phyloP scores from a whole-genome alignment of 306 rosid species.

The Heteromeles arbutifolia region DNA sequence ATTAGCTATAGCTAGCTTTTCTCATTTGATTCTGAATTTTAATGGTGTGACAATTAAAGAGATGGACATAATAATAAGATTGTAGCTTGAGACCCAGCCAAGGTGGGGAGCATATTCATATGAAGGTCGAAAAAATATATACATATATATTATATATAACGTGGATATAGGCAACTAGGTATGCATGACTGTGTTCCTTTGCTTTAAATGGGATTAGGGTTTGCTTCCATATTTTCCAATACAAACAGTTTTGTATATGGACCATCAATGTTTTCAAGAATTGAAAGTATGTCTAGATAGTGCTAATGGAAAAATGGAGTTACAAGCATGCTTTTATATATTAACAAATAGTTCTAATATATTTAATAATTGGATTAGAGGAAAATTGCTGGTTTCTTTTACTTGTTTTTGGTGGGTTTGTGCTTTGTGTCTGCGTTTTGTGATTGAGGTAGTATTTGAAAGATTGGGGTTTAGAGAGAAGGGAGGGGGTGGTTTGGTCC shows the following conservation, averaged over 20 bases:
- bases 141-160: no score
- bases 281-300: constrained; percentile 50
- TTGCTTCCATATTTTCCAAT: constrained; percentile 42
- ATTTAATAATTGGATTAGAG: constrained; percentile 6
- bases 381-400: constrained; percentile 12
- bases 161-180: constrained; percentile 35
- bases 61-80: constrained; percentile 21
- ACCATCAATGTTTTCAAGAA: constrained; percentile 42
- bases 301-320: constrained; percentile 31
- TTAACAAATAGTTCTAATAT: neutral
- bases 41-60: constrained; percentile 23
- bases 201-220: constrained; percentile 37
- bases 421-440: constrained; percentile 7
- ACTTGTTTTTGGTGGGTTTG: constrained; percentile 10
- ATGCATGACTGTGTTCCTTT: constrained; percentile 39
- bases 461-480: constrained; percentile 30
- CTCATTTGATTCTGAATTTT: constrained; percentile 12
- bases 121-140: constrained; percentile 45
- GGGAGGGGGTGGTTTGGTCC: neutral
- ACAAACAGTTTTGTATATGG: constrained; percentile 48
- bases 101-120: constrained; percentile 98
- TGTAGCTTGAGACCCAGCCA: constrained; percentile 59
- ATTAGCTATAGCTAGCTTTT: constrained; percentile 6
- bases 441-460: constrained; percentile 26
- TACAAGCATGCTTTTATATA: constrained; percentile 11